A percentile compares a stretch with the other conserved stretches of the same genome.
Conservation (phyloP, 768 basidiomycete genomes). For the Boletales sp. region DNA sequence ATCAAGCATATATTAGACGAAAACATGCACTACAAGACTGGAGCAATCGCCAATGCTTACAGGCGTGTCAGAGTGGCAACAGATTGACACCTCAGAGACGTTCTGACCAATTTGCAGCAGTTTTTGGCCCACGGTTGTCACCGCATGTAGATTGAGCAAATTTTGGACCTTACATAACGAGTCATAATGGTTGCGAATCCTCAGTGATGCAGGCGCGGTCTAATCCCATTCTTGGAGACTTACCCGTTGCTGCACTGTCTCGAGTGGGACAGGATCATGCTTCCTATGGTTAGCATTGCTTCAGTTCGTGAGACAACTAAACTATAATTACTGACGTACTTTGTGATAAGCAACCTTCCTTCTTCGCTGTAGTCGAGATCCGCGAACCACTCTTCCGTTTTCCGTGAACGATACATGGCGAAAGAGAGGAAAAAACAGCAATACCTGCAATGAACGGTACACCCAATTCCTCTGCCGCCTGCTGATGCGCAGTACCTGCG, state of each 20-base stretch:
- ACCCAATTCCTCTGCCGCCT: slow-evolving; percentile 48
- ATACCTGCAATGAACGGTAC: slow-evolving; percentile 61
- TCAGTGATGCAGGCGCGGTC: no score
- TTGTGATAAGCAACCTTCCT: slow-evolving; percentile 59
- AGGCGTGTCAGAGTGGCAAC: slow-evolving; percentile 63
- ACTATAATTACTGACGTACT: slow-evolving; percentile 30
- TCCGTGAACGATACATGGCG: neutral
- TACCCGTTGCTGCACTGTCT: slow-evolving; percentile 44
- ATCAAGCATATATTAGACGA: neutral
- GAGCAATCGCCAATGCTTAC: slow-evolving; percentile 31
- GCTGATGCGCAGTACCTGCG: slow-evolving; percentile 60
- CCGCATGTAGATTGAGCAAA: slow-evolving; percentile 39
- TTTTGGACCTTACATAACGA: slow-evolving; percentile 36
- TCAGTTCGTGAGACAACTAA: neutral
- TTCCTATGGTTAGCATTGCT: slow-evolving; percentile 33
- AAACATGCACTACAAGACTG: no score
- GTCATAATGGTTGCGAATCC: no score
- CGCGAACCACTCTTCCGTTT: slow-evolving; percentile 52
- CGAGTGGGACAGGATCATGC: slow-evolving; percentile 45
- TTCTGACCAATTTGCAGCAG: slow-evolving; percentile 41
- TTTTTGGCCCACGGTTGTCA: slow-evolving; percentile 46
- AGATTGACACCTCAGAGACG: slow-evolving; percentile 54
- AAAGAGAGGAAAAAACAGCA: neutral
- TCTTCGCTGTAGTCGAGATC: slow-evolving; percentile 58
- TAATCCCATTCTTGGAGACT: neutral